Conservation (phyloP, 1,284 basidiomycete genomes). For the Ganoderma resinaceum region DNA sequence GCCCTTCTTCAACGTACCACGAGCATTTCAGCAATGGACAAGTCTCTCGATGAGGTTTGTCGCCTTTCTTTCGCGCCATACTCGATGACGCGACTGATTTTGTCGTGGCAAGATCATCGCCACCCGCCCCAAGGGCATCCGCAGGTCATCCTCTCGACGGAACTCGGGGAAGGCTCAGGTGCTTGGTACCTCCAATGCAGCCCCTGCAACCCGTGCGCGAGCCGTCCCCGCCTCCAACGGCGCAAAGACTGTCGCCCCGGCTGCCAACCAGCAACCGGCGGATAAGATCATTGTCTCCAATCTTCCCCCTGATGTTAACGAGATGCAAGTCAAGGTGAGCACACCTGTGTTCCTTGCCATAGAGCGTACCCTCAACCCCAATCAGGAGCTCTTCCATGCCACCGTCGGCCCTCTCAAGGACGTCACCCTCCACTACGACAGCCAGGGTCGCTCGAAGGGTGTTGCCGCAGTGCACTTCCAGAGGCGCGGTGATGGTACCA, state of each 20-base stretch:
- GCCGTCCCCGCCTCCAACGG: constrained; percentile 44
- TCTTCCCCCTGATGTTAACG: constrained; percentile 94
- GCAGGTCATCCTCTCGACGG: constrained; percentile 55
- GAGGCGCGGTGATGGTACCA: constrained; percentile 88
- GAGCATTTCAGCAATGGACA: constrained; percentile 64
- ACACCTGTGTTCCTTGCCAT: constrained; percentile 19
- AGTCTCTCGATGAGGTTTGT: constrained; percentile 88
- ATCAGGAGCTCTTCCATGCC: constrained; percentile 89
- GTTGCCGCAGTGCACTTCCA: constrained; percentile 89
- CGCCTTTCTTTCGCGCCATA: constrained; percentile 27
- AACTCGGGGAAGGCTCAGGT: constrained; percentile 54
- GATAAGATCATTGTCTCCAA: constrained; percentile 98
- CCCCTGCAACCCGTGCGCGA: constrained; percentile 60
- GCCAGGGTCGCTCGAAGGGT: constrained; percentile 88
- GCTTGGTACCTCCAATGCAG: constrained; percentile 57
- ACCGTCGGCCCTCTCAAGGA: constrained; percentile 91
- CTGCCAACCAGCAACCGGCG: constrained; percentile 52
- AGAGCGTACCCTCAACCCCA: constrained; percentile 5
- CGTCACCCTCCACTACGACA: constrained; percentile 88
- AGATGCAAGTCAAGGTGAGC: constrained; percentile 88
- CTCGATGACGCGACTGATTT: constrained; percentile 27
- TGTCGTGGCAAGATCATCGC: constrained; percentile 71
- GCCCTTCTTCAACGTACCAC: constrained; percentile 3
- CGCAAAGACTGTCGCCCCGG: constrained; percentile 46
- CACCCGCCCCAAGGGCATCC: constrained; percentile 58